A percentile compares a stretch with the other conserved stretches of the same genome.
phyloP scores from a whole-genome alignment of 2,329 filamentous ascomycete genomes.

The Scytalidium sp. region DNA sequence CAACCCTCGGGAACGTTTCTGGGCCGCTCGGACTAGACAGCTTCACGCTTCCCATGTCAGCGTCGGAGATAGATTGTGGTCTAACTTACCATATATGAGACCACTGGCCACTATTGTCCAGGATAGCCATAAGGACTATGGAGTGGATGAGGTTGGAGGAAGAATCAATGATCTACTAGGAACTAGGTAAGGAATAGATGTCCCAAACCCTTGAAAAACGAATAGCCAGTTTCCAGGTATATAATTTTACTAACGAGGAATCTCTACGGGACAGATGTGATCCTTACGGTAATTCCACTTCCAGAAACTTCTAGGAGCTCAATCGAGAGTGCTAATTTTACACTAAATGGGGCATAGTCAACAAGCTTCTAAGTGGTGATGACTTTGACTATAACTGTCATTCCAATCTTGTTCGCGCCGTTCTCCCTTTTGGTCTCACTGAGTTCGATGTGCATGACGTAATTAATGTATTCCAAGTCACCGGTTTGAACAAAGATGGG shows the following conservation, averaged over 20 bases:
- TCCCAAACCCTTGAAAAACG: not conserved
- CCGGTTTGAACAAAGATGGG: constrained; percentile 68
- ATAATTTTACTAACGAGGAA: too few relatives aligned
- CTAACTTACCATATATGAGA: constrained; percentile 71
- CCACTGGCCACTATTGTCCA: constrained; percentile 68
- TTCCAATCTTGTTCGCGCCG: constrained; percentile 73
- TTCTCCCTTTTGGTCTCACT: constrained; percentile 63
- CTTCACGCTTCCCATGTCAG: constrained; percentile 74
- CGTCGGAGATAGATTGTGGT: constrained; percentile 74
- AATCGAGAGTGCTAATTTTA: constrained; percentile 3
- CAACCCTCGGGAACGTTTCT: constrained; percentile 79
- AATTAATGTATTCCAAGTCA: constrained; percentile 83
- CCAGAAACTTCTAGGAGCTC: not conserved
- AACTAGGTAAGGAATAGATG: constrained; percentile 43
- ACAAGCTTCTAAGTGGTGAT: constrained; percentile 66
- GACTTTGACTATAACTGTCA: constrained; percentile 82
- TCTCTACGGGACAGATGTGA: constrained; percentile 56
- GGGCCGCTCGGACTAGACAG: constrained; percentile 76
- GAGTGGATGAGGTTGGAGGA: constrained; percentile 60
- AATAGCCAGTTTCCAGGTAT: too few relatives aligned
- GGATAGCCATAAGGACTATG: constrained; percentile 64
- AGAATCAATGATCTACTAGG: constrained; percentile 76
- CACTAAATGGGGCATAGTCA: constrained; percentile 44
- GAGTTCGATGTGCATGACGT: constrained; percentile 82
- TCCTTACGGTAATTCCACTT: constrained; percentile 55